Conservation (phyloP, 1,139 yeast genomes). For the Scheffersomyces parashehatae region DNA sequence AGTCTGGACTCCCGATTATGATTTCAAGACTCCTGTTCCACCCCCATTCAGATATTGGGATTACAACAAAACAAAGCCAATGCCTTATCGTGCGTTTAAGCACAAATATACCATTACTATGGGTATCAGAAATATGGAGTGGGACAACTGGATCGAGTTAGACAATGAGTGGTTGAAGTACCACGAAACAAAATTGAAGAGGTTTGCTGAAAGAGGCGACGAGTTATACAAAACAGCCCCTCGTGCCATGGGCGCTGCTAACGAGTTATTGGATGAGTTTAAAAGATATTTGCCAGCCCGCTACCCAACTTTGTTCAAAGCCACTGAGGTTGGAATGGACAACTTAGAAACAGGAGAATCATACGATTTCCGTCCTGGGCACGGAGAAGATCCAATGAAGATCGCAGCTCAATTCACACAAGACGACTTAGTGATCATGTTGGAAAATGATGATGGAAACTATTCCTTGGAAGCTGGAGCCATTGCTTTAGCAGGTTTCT, state of each 20-base stretch:
- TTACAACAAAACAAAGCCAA: conserved; percentile 48
- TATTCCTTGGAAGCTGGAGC: conserved; percentile 61
- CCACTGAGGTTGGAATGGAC: conserved; percentile 47
- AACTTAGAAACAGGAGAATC: conserved; percentile 56
- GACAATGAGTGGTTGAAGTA: conserved; percentile 63
- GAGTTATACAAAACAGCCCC: conserved; percentile 54
- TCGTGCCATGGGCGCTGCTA: conserved; percentile 55
- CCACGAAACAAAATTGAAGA: conserved; percentile 51
- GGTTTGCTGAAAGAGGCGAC: conserved; percentile 47
- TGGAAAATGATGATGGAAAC: conserved; percentile 56
- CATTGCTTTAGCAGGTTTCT: conserved; percentile 62
- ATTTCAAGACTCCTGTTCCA: conserved; percentile 51
- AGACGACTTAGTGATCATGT: conserved; percentile 68
- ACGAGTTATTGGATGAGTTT: conserved; percentile 56
- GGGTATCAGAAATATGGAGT: conserved; percentile 66
- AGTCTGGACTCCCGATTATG: conserved; percentile 53
- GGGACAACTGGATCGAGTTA: conserved; percentile 62
- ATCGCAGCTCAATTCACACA: conserved; percentile 61
- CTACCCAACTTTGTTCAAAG: conserved; percentile 56
- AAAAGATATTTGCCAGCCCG: conserved; percentile 54
- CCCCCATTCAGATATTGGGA: conserved; percentile 52
- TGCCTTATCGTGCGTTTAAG: conserved; percentile 64
- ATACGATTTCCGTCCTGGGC: conserved; percentile 34
- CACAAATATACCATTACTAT: conserved; percentile 57
- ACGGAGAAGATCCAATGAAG: conserved; percentile 53